Conservation (phyloP, 257 asterid species). For the Verbascum thapsus region DNA sequence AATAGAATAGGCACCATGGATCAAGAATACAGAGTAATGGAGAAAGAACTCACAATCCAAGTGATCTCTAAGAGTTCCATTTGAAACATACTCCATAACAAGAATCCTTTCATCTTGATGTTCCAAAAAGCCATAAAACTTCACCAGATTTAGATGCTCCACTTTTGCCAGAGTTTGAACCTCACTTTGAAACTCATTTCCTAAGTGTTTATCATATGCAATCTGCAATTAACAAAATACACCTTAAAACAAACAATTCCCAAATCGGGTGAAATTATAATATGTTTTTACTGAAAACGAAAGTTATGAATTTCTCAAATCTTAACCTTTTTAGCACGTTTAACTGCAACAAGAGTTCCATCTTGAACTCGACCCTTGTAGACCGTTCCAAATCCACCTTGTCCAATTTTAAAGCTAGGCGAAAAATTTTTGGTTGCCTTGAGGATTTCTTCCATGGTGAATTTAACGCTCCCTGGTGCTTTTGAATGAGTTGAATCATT, state of each 20-base stretch:
- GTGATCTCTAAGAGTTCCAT: conserved; percentile 92
- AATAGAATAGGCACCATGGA: not conserved
- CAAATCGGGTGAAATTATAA: too few relatives aligned
- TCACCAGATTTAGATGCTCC: conserved; percentile 86
- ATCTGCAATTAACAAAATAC: conserved; percentile 44
- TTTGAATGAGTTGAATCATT: conserved; percentile 46
- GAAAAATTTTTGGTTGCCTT: conserved; percentile 84
- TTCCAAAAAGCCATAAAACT: conserved; percentile 77
- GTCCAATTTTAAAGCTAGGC: conserved; percentile 83
- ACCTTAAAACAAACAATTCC: conserved; percentile 3
- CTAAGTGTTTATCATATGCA: conserved; percentile 67
- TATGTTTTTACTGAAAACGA: too few relatives aligned
- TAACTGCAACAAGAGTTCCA: conserved; percentile 86
- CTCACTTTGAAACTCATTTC: conserved; percentile 74
- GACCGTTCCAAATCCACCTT: conserved; percentile 98
- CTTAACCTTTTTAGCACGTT: conserved; percentile 90
- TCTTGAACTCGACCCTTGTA: conserved; percentile 73
- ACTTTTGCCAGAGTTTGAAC: conserved; percentile 72
- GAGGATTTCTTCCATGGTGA: conserved; percentile 67
- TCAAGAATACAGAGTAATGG: too few relatives aligned
- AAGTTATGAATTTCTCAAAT: conserved; percentile 8
- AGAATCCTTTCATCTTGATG: conserved; percentile 80
- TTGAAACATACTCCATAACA: conserved; percentile 86
- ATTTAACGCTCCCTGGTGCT: conserved; percentile 56
- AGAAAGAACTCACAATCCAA: conserved; percentile 73